These are phyloP conservation scores for Leccinum fallax DNA, from an alignment of 1,284 basidiomycete species.

Conservation along the genomic window DNA sequence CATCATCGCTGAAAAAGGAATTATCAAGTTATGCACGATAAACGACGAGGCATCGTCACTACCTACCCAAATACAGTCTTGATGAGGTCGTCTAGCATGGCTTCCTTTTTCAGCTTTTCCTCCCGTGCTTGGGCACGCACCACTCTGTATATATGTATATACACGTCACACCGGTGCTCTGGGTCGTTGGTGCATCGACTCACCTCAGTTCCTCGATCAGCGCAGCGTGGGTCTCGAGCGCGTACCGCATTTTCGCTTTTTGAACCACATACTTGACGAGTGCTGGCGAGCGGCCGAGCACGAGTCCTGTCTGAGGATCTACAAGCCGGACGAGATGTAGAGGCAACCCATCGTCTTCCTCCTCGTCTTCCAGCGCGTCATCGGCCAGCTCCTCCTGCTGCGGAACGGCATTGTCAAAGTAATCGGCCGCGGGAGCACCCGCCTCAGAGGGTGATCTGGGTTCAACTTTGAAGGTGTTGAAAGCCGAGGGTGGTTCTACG, in stretches of 20 bases:
- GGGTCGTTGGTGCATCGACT: neutral
- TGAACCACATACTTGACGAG: constrained; percentile 74
- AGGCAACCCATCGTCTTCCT: constrained; percentile 50
- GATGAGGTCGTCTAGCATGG: constrained; percentile 54
- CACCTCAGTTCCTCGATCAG: constrained; percentile 64
- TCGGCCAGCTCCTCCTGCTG: constrained; percentile 26
- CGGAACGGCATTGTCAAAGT: constrained; percentile 27
- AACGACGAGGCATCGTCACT: neutral
- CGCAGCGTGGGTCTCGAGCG: constrained; percentile 59
- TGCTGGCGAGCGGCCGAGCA: constrained; percentile 59
- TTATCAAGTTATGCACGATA: neutral
- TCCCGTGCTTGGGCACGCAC: constrained; percentile 53
- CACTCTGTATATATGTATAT: constrained; percentile 22
- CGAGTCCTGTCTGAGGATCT: constrained; percentile 56
- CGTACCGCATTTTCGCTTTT: constrained; percentile 74
- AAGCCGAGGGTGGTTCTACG: constrained; percentile 39
- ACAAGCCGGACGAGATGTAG: constrained; percentile 48
- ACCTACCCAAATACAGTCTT: constrained; percentile 54
- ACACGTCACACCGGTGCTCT: neutral
- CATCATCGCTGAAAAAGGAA: constrained; percentile 32
- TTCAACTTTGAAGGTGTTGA: constrained; percentile 69
- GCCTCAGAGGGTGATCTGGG: constrained; percentile 48
- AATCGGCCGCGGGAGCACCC: constrained; percentile 25
- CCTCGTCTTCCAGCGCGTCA: constrained; percentile 29
- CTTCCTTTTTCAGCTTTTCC: constrained; percentile 58